Evolutionary conservation across 2,329 filamentous ascomycete genomes (phyloP).

Genomic region (Cercospora citrullina): DNA sequence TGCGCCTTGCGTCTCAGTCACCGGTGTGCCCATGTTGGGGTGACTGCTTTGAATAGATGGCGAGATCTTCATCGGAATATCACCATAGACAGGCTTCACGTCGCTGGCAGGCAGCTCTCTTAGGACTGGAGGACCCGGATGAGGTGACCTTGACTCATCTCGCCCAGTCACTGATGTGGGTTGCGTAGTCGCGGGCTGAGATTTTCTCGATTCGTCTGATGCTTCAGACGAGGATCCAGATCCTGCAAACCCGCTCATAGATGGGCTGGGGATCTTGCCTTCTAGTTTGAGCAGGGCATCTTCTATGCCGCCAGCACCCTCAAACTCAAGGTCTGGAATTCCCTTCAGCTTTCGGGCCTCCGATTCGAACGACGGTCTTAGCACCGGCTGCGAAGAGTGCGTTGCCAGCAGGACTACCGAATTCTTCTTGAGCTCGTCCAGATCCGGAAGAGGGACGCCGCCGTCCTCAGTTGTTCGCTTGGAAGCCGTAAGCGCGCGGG

Average conservation of each 20-base stretch:
- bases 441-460: slow-evolving; percentile 16
- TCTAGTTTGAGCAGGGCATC: slow-evolving; percentile 91
- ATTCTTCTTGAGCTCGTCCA: slow-evolving; percentile 23
- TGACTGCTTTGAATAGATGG: slow-evolving; percentile 17
- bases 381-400: slow-evolving; percentile 56
- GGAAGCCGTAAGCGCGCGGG: slow-evolving; percentile 6
- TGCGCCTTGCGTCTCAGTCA: slow-evolving; percentile 38
- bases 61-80: slow-evolving; percentile 23
- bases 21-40: slow-evolving; percentile 28
- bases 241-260: slow-evolving; percentile 16
- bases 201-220: slow-evolving; percentile 1
- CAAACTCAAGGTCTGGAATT: slow-evolving; percentile 67
- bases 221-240: slow-evolving; percentile 6
- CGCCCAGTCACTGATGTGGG: slow-evolving; percentile 11
- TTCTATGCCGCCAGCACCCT: slow-evolving; percentile 78
- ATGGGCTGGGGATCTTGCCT: slow-evolving; percentile 54
- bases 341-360: slow-evolving; percentile 84
- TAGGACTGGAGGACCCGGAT: slow-evolving; percentile 12
- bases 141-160: slow-evolving; percentile 6
- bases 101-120: slow-evolving; percentile 21
- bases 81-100: slow-evolving; percentile 20
- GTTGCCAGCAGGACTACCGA: slow-evolving; percentile 49
- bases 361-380: slow-evolving; percentile 75
- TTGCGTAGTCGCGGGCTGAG: slow-evolving; percentile 3
- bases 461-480: slow-evolving; percentile 23